A percentile compares a stretch with the other conserved stretches of the same genome.
Evolutionary conservation across 306 rosid genomes (phyloP).

Genomic region (Lathyrus aphaca): DNA sequence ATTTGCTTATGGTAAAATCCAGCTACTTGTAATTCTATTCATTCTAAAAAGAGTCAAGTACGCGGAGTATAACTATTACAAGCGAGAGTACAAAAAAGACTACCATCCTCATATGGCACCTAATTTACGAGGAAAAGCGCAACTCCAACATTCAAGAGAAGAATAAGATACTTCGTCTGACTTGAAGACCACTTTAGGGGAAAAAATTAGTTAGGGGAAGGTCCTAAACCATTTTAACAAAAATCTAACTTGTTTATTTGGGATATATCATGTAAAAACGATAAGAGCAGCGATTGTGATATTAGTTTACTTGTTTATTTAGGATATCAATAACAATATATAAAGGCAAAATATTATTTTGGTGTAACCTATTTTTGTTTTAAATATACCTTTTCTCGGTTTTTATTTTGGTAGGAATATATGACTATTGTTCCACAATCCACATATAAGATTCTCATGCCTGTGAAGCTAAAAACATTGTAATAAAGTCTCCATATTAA

Average conservation of each 20-base stretch:
- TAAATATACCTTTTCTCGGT: too few species aligned
- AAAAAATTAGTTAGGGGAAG: constrained; percentile 10
- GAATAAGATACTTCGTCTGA: not conserved
- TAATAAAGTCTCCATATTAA: not conserved
- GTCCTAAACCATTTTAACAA: constrained; percentile 11
- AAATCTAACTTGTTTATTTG: not conserved
- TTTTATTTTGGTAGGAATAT: not conserved
- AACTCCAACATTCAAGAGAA: constrained; percentile 10
- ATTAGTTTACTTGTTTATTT: not conserved
- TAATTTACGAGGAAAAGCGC: constrained; percentile 19
- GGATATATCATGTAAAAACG: not conserved
- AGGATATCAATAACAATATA: constrained; percentile 1
- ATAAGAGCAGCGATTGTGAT: not conserved
- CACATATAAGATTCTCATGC: not conserved
- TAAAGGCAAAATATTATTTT: too few species aligned
- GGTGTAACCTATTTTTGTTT: too few species aligned
- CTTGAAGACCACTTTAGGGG: not conserved
- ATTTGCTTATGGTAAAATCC: constrained; percentile 2
- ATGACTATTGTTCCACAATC: not conserved
- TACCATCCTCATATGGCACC: not conserved
- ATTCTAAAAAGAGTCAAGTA: constrained; percentile 20
- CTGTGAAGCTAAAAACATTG: not conserved
- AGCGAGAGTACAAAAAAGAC: not conserved
- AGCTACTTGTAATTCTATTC: constrained; percentile 2
- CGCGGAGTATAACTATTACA: not conserved